Evolutionary conservation across 352 stramenopile genomes (phyloP).

Genomic region (Phytophthora pinifolia): DNA sequence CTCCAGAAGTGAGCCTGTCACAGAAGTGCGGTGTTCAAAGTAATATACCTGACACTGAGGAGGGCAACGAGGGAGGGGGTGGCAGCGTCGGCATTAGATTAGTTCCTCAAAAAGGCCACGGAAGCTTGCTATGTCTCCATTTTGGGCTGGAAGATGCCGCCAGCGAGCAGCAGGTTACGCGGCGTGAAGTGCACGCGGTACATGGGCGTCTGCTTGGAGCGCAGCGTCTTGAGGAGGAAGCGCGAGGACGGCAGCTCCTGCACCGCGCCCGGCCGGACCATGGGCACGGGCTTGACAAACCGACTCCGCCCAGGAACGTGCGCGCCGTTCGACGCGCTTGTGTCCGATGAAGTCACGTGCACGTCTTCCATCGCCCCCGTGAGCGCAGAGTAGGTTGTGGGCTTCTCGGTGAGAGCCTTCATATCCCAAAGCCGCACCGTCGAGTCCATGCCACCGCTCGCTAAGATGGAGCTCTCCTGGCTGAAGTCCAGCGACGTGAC

Average conservation of each 20-base stretch:
- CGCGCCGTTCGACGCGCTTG: conserved; percentile 9
- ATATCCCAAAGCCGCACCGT: conserved; percentile 87
- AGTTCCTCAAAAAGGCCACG: conserved; percentile 22
- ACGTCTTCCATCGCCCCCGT: conserved; percentile 38
- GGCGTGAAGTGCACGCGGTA: conserved; percentile 81
- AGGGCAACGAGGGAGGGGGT: conserved; percentile 3
- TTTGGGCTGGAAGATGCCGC: conserved; percentile 69
- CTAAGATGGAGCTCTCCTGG: conserved; percentile 74
- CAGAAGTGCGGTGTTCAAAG: background rate
- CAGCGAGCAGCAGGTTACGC: conserved; percentile 77
- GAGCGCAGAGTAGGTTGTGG: conserved; percentile 27
- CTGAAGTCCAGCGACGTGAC: conserved; percentile 82
- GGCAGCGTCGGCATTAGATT: conserved; percentile 26
- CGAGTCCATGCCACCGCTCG: conserved; percentile 72
- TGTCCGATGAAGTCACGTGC: conserved; percentile 27
- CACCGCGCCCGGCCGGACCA: conserved; percentile 51
- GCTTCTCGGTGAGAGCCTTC: conserved; percentile 67
- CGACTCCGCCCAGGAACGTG: conserved; percentile 26
- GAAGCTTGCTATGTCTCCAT: conserved; percentile 40
- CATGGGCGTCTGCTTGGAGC: conserved; percentile 85
- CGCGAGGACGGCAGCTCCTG: conserved; percentile 65
- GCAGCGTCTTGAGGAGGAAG: conserved; percentile 83
- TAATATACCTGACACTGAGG: conserved; percentile 16
- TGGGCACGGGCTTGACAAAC: conserved; percentile 58
- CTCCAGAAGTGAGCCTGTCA: conserved; percentile 25